phyloP scores from a whole-genome alignment of 176 grass and related monocot species.

The Puya raimondii region DNA sequence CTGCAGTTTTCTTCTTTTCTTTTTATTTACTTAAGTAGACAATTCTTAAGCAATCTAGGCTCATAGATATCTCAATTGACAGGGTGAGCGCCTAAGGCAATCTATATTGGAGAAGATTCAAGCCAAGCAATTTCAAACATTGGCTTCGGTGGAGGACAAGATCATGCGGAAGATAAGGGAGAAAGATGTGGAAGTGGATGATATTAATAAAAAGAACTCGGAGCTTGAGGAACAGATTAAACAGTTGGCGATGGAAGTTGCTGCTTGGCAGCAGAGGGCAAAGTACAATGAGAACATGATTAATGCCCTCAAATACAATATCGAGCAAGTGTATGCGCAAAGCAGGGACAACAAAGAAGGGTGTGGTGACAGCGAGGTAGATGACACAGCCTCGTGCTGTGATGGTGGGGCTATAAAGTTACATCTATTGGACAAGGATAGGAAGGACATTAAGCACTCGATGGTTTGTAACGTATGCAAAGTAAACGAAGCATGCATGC shows the following conservation, averaged over 20 bases:
- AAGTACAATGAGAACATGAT: slow-evolving; percentile 99
- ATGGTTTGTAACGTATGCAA: slow-evolving; percentile 74
- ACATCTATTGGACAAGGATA: slow-evolving; percentile 55
- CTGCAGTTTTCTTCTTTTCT: too few relatives aligned
- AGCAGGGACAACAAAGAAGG: slow-evolving; percentile 93
- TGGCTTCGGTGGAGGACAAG: slow-evolving; percentile 85
- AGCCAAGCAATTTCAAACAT: slow-evolving; percentile 74
- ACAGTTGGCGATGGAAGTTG: slow-evolving; percentile 73
- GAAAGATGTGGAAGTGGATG: slow-evolving; percentile 79
- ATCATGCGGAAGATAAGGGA: slow-evolving; percentile 76
- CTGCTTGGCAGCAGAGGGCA: slow-evolving; percentile 86
- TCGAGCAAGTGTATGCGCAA: slow-evolving; percentile 87
- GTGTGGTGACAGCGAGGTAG: slow-evolving; percentile 94
- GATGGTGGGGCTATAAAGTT: slow-evolving; percentile 48
- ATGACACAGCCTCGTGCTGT: slow-evolving; percentile 87
- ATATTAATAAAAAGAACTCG: slow-evolving; percentile 71
- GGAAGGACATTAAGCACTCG: slow-evolving; percentile 42
- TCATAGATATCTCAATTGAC: slow-evolving; percentile 16
- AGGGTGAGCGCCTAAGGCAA: slow-evolving; percentile 86
- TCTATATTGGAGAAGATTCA: slow-evolving; percentile 96
- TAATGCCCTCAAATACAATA: slow-evolving; percentile 81
- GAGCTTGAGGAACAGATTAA: slow-evolving; percentile 95
- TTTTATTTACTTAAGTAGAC: too few relatives aligned
- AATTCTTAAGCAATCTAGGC: neutral
- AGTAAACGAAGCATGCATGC: slow-evolving; percentile 77